phyloP scores from a whole-genome alignment of 495 filamentous ascomycete species.

The Neurospora hispaniola region DNA sequence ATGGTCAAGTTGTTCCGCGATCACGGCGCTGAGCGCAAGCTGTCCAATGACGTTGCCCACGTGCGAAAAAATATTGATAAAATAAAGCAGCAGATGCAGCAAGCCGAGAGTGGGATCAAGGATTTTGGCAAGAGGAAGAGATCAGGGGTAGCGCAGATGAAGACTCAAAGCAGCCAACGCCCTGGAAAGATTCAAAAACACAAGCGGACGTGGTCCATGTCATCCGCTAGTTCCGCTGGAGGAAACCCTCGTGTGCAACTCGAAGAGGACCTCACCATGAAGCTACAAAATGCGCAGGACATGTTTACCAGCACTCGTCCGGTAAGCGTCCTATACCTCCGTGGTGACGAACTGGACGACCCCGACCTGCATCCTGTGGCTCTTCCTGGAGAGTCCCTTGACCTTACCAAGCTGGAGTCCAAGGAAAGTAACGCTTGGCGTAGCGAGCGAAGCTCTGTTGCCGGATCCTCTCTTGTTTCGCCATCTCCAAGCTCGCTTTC shows the following conservation, averaged over 20 bases:
- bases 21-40: slow-evolving; percentile 89
- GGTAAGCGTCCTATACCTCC: slow-evolving; percentile 73
- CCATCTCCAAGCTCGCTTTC: slow-evolving; percentile 59
- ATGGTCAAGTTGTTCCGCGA: slow-evolving; percentile 96
- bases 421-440: slow-evolving; percentile 45
- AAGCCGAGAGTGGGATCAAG: slow-evolving; percentile 80
- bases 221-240: slow-evolving; percentile 65
- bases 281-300: slow-evolving; percentile 74
- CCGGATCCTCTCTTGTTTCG: slow-evolving; percentile 55
- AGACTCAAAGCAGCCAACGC: slow-evolving; percentile 40
- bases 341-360: slow-evolving; percentile 76
- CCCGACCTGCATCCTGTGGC: slow-evolving; percentile 78
- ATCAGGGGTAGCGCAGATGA: slow-evolving; percentile 41
- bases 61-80: slow-evolving; percentile 94
- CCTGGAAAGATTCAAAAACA: slow-evolving; percentile 78
- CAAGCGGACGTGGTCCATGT: slow-evolving; percentile 91
- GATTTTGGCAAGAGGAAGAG: slow-evolving; percentile 84
- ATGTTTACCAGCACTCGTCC: slow-evolving; percentile 92
- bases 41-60: slow-evolving; percentile 87
- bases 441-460: slow-evolving; percentile 43
- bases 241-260: slow-evolving; percentile 49
- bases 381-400: slow-evolving; percentile 56
- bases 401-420: slow-evolving; percentile 47
- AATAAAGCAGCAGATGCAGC: slow-evolving; percentile 78
- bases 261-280: slow-evolving; percentile 84